Evolutionary conservation across 805 yeast species (phyloP).

Genomic region (Myxozyma geophila): DNA sequence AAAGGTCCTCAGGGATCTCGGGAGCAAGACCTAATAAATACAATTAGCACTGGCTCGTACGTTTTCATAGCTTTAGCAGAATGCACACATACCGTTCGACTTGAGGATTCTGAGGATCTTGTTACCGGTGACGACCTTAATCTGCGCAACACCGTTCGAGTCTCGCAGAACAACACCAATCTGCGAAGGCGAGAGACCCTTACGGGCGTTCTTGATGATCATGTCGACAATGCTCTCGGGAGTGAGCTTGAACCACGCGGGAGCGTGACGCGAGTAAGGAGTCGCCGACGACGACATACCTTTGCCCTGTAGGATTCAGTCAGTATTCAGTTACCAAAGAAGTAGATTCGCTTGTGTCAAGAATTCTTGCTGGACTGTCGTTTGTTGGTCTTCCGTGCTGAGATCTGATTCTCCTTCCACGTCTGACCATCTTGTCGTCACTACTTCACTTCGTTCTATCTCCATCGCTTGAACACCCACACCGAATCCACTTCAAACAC

Average conservation of each 20-base stretch:
- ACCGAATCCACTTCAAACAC: background rate
- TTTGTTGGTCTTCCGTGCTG: background rate
- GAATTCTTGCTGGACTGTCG: background rate
- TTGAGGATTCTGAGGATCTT: slow-evolving; percentile 98
- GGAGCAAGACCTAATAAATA: slow-evolving; percentile 72
- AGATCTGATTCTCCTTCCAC: too few relatives aligned
- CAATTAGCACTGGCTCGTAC: background rate
- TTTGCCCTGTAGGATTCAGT: slow-evolving; percentile 66
- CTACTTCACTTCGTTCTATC: background rate
- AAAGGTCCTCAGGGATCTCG: slow-evolving; percentile 99
- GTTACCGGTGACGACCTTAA: slow-evolving; percentile 91
- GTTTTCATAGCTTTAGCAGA: background rate
- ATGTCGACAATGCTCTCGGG: slow-evolving; percentile 96
- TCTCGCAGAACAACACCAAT: slow-evolving; percentile 99
- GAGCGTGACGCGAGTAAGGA: slow-evolving; percentile 99
- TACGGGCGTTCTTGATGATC: slow-evolving; percentile 98
- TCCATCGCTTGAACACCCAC: background rate
- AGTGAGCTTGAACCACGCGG: slow-evolving; percentile 98
- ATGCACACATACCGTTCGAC: slow-evolving; percentile 77
- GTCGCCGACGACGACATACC: slow-evolving; percentile 99
- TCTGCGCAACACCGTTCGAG: slow-evolving; percentile 99
- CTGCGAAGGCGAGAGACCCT: slow-evolving; percentile 99
- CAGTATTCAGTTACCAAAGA: background rate
- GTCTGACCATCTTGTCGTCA: background rate
- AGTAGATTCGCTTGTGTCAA: background rate